Conservation (phyloP, 345 rosid genomes). For the Pistacia atlantica region DNA sequence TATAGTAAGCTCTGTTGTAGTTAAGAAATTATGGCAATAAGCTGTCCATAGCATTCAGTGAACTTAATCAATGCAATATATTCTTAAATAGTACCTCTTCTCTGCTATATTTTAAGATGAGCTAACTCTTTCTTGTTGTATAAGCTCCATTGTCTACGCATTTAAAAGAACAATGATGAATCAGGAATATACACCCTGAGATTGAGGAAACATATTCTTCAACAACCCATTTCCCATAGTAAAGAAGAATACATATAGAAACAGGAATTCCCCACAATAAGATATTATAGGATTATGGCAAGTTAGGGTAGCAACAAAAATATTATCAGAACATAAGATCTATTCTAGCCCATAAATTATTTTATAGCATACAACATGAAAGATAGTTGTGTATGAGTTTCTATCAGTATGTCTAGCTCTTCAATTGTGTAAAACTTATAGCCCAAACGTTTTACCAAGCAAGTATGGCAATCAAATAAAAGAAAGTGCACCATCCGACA, state of each 20-base stretch:
- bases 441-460: too few species aligned
- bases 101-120: constrained; percentile 45
- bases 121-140: constrained; percentile 58
- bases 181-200: background rate
- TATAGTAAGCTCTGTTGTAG: constrained; percentile 53
- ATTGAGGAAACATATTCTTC: background rate
- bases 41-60: constrained; percentile 3
- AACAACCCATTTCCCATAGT: background rate
- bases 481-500: too few species aligned
- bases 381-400: too few species aligned
- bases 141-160: constrained; percentile 61
- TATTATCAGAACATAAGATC: background rate
- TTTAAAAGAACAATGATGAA: background rate
- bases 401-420: too few species aligned
- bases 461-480: too few species aligned
- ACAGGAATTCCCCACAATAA: background rate
- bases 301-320: background rate
- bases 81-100: constrained; percentile 53
- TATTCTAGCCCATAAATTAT: too few species aligned
- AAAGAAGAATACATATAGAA: background rate
- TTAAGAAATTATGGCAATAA: constrained; percentile 6
- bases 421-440: too few species aligned
- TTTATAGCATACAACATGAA: too few species aligned
- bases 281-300: background rate
- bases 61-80: constrained; percentile 18